Evolutionary conservation across 2,329 filamentous ascomycete genomes (phyloP), one percentile per base, ranked within the genome.

Genomic region (Curvularia spicifera): DNA sequence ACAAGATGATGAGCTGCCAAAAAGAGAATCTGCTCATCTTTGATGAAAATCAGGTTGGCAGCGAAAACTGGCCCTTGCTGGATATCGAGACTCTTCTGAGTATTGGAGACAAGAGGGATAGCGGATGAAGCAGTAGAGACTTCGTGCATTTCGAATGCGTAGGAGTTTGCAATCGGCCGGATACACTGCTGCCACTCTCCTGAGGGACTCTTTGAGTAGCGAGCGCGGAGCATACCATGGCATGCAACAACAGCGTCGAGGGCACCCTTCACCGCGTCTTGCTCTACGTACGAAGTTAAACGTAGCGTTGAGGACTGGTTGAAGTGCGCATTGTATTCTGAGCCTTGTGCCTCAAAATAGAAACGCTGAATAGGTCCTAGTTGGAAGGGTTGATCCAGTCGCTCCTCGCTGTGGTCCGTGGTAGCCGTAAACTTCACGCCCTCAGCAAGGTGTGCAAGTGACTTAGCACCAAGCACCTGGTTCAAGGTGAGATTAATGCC

Each of bases 311-410:
- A 80, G 9, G 77, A 81, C 57, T 83, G 81, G 53, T 82, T 82
- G 69, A 80, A 81, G 24, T 78, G 77, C 5, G 66, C 64, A 18
- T 78, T 68, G n/a, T n/a, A n/a, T n/a, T n/a, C n/a, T n/a, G n/a
- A n/a, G n/a, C n/a, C n/a, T n/a, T n/a, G n/a, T n/a, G n/a, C n/a
- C n/a, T 75, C 55, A 55, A 82, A 80, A 55, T 80, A 81, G 35
- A 81, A 68, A 18, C 74, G 68, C 54, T 83, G 81, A 22, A 82
- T 78, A 0, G 81, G 81, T 0, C 80, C 79, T 1, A 83, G 64
- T 0, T 68, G 66, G 52, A 81, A 83, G 0, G 66, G 66, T n/a
- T 64, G 64, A 37, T 77, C 64, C 66, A 48, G 56, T 37, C 66
- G 42, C 28, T 71, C 73, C 22, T 53, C 57, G 2, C 18, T 59